phyloP scores from a whole-genome alignment of 805 yeast genomes.

The Teunomyces gatunensis region DNA sequence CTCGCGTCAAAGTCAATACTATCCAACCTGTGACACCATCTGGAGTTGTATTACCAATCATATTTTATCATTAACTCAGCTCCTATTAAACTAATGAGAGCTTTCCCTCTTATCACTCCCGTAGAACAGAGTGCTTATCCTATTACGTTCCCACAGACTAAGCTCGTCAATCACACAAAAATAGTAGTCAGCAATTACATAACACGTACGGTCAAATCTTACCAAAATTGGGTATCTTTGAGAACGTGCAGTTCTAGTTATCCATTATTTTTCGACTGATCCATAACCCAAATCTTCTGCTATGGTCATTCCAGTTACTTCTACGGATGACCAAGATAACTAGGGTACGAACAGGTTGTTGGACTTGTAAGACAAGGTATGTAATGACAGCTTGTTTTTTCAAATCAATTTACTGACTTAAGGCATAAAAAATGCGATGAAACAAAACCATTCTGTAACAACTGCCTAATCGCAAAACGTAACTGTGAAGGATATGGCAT shows the following conservation, averaged over 20 bases:
- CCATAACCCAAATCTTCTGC: neutral
- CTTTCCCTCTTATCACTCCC: too few species aligned
- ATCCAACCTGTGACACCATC: too few species aligned
- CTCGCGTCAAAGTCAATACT: too few species aligned
- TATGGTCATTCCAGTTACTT: neutral
- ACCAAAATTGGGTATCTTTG: too few species aligned
- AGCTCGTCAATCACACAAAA: too few species aligned
- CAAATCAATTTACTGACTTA: constrained; percentile 9
- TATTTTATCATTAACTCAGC: too few species aligned
- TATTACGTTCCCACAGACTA: too few species aligned
- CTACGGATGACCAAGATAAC: constrained; percentile 37
- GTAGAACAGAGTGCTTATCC: too few species aligned
- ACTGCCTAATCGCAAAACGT: constrained; percentile 44
- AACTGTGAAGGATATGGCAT: constrained; percentile 51
- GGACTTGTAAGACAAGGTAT: constrained; percentile 53
- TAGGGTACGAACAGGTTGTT: constrained; percentile 56
- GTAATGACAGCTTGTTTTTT: constrained; percentile 13
- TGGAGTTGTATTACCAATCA: too few species aligned
- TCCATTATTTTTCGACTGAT: neutral
- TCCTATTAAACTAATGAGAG: too few species aligned
- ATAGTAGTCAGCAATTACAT: too few species aligned
- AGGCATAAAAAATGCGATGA: constrained; percentile 60
- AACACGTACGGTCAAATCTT: too few species aligned
- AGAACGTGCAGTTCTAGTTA: neutral
- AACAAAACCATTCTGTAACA: constrained; percentile 48